These are phyloP conservation scores for Myriosclerotinia duriaeana DNA, from an alignment of 2,329 filamentous ascomycete species.

Conservation along the genomic window DNA sequence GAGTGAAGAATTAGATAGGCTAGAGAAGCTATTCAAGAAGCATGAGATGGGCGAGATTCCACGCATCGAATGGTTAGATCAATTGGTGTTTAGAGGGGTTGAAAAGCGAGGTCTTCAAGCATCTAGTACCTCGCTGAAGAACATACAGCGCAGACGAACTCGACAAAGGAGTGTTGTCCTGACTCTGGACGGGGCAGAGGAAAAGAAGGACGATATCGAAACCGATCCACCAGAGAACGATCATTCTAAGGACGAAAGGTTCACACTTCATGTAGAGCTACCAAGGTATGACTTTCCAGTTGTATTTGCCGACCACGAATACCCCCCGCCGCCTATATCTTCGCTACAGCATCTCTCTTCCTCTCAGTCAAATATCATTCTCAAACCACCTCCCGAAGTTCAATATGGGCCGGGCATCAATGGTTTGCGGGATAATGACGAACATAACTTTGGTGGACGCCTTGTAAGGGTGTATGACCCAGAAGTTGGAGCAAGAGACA, in stretches of 20 bases:
- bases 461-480: constrained; percentile 90
- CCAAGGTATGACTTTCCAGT: constrained; percentile 94
- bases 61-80: constrained; percentile 91
- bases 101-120: constrained; percentile 72
- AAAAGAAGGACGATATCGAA: constrained; percentile 43
- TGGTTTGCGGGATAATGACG: constrained; percentile 54
- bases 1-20: constrained; percentile 78
- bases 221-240: constrained; percentile 42
- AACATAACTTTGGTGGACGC: constrained; percentile 53
- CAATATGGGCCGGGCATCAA: constrained; percentile 89
- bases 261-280: constrained; percentile 85
- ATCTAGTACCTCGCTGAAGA: constrained; percentile 62
- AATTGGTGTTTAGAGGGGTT: constrained; percentile 85
- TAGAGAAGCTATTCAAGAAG: constrained; percentile 91
- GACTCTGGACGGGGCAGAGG: constrained; percentile 38
- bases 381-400: constrained; percentile 83
- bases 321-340: constrained; percentile 80
- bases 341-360: constrained; percentile 64
- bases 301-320: constrained; percentile 92
- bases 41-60: constrained; percentile 97
- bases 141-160: constrained; percentile 51
- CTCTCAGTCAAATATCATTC: constrained; percentile 65
- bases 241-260: constrained; percentile 55
- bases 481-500: constrained; percentile 83
- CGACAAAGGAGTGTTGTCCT: constrained; percentile 37